Base-by-base conservation (phyloP, 768 basidiomycete genomes). In the Rhizopogon rudus region DNA sequence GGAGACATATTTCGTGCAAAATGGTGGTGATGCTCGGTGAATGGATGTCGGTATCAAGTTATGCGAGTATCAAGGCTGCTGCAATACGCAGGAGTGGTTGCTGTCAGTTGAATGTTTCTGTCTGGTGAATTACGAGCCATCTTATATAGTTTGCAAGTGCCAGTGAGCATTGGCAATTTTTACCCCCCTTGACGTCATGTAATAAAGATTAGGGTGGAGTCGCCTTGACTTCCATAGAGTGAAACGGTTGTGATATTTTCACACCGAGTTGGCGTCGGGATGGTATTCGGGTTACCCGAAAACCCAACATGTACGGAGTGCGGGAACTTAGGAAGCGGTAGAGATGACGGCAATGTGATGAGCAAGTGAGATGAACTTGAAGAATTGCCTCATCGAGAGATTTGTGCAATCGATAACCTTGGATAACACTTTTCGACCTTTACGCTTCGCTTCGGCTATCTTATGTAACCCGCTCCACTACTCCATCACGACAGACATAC, bases 171-270 rank as follows among this genome's bases (percentile, higher is more conserved):
- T 9, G n/a, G 5, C 6, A 14, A 16, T 51, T 25, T 25, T 25
- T 25, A 25, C 25, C 25, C 25, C 25, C 25, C 25, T 25, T 29
- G 67, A 68, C 67, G 65, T 70, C 67, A 70, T 25, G 25, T 25
- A 25, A 25, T 25, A 25, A 25, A 25, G 25, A 25, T 25, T 25
- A 25, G 25, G 25, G 25, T 55, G 54, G 54, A 55, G 51, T 51
- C 29, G 52, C 35, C 28, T 55, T 55, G 54, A 55, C 54, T 9
- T 37, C 35, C 35, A 37, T 7, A 8, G 31, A 55, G 39, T 40
- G 51, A 54, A 35, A 20, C 20, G 28, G n/a, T 33, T 48, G n/a
- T 4, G 31, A 33, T 33, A 33, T 7, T 35, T 46, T 46, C 29
- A 39, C 17, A 28, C 9, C 35, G 12, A 37, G 13, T 13, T 37